phyloP scores from a whole-genome alignment of 176 grass and related monocot species.

The Lolium rigidum region DNA sequence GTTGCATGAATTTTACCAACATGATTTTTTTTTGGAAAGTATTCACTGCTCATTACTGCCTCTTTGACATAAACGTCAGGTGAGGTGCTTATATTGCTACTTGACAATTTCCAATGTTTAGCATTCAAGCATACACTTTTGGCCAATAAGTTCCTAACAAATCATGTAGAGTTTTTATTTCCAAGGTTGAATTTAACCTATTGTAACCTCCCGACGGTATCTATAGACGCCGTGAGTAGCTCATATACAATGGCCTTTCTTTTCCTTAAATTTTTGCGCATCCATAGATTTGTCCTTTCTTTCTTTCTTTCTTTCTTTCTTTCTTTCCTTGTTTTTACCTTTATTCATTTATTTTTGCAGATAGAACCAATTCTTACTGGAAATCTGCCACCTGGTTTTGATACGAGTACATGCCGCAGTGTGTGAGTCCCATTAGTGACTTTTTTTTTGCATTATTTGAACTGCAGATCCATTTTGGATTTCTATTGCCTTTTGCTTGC shows the following conservation, averaged over 20 bases:
- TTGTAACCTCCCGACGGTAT: not conserved
- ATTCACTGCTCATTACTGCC: not conserved
- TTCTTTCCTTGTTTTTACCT: conserved; percentile 63
- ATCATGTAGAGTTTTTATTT: not conserved
- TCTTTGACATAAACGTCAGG: conserved; percentile 13
- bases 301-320: conserved; percentile 54
- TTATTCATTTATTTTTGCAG: conserved; percentile 74
- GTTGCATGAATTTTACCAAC: not conserved
- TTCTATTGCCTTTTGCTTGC: not conserved
- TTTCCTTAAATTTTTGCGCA: not conserved
- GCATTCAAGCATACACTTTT: not conserved
- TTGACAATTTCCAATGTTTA: conserved; percentile 14
- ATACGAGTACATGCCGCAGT: conserved; percentile 90
- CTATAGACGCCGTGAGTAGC: not conserved
- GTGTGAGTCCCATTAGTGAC: conserved; percentile 76
- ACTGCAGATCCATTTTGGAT: conserved; percentile 31
- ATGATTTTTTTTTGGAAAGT: not conserved
- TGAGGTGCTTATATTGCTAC: conserved; percentile 20
- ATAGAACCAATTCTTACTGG: conserved; percentile 88
- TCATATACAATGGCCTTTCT: not conserved
- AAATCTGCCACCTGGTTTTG: conserved; percentile 94
- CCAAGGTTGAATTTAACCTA: not conserved
- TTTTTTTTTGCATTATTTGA: conserved; percentile 41
- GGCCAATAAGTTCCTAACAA: not conserved
- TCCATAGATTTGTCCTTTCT: conserved; percentile 47